phyloP scores from a whole-genome alignment of 257 asterid genomes.

The Forsythia suspensa region DNA sequence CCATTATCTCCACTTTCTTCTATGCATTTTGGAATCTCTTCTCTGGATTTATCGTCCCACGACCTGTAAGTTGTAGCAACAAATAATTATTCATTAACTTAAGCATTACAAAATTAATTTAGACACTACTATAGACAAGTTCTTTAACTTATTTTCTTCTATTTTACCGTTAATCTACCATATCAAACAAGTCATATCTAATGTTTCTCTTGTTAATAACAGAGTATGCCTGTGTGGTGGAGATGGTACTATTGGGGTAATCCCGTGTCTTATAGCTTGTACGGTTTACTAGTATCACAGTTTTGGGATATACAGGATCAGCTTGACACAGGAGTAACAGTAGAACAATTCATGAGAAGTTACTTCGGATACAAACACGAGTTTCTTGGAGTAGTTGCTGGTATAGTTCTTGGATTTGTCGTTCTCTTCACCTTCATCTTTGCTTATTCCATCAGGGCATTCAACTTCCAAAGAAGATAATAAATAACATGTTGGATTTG shows the following conservation, averaged over 20 bases:
- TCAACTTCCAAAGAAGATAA: slow-evolving; percentile 47
- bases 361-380: slow-evolving; percentile 39
- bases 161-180: background rate
- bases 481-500: no score
- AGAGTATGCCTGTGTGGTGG: slow-evolving; percentile 57
- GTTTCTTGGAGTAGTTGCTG: slow-evolving; percentile 33
- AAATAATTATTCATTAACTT: background rate
- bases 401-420: slow-evolving; percentile 26
- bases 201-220: slow-evolving; percentile 3
- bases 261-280: slow-evolving; percentile 43
- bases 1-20: slow-evolving; percentile 20
- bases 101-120: no score
- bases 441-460: slow-evolving; percentile 41
- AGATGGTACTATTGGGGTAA: slow-evolving; percentile 43
- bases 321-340: slow-evolving; percentile 27
- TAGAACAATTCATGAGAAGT: slow-evolving; percentile 28
- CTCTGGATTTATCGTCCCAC: slow-evolving; percentile 23
- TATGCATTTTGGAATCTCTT: slow-evolving; percentile 17
- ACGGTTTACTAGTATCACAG: slow-evolving; percentile 41
- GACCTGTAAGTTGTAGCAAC: slow-evolving; percentile 15
- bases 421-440: slow-evolving; percentile 35
- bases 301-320: slow-evolving; percentile 32
- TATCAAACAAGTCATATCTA: background rate
- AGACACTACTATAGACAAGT: no score
- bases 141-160: background rate